A percentile compares a stretch with the other conserved stretches of the same genome.
These are phyloP conservation scores for Cocos nucifera DNA, from an alignment of 176 grass and related monocot genomes.

Conservation along the genomic window DNA sequence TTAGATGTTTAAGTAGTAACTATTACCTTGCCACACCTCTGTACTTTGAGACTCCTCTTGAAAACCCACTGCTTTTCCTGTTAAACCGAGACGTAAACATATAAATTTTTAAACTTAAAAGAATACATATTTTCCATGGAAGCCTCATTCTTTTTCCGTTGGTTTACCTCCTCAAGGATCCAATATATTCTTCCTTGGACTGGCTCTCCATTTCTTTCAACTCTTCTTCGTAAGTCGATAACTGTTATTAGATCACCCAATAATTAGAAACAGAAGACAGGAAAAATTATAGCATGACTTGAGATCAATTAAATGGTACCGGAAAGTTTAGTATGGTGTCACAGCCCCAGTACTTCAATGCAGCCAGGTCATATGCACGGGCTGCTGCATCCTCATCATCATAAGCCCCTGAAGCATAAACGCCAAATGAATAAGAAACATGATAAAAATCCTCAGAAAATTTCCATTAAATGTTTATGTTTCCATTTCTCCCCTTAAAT, in stretches of 20 bases:
- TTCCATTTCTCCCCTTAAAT: no score
- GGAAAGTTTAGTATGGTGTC: slow-evolving; percentile 81
- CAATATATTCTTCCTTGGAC: slow-evolving; percentile 58
- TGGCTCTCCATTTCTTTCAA: slow-evolving; percentile 45
- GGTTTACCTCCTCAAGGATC: slow-evolving; percentile 47
- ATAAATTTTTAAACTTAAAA: no score
- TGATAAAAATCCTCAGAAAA: no score
- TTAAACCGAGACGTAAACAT: not conserved
- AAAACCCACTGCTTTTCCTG: slow-evolving; percentile 69
- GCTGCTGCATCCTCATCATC: slow-evolving; percentile 84
- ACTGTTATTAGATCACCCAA: slow-evolving; percentile 12
- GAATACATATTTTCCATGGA: no score
- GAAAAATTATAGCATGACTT: not conserved
- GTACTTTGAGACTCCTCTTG: slow-evolving; percentile 66
- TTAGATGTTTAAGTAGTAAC: no score
- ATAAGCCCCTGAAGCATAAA: slow-evolving; percentile 51
- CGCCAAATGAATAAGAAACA: no score
- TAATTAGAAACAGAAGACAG: not conserved
- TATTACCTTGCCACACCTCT: slow-evolving; percentile 58
- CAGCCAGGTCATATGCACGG: slow-evolving; percentile 76
- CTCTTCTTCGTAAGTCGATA: slow-evolving; percentile 40
- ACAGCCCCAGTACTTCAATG: slow-evolving; percentile 94
- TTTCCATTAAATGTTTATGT: no score
- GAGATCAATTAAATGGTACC: slow-evolving; percentile 29
- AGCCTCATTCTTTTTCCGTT: not conserved